Evolutionary conservation across 768 basidiomycete genomes (phyloP).

Genomic region (Podaxis sp.): DNA sequence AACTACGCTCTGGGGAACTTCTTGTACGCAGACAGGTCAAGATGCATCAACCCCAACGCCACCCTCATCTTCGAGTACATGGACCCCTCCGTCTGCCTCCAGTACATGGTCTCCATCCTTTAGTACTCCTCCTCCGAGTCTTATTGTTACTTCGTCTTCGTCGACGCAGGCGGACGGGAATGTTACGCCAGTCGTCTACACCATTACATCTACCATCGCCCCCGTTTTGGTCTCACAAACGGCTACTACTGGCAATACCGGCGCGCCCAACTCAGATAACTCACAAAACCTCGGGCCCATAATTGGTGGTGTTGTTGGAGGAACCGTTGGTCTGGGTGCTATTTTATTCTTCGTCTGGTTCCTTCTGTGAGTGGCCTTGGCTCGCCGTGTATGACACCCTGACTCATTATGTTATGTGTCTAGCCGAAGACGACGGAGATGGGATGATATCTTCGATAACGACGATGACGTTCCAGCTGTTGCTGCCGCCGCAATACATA

Average conservation of each 20-base stretch:
- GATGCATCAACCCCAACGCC: background rate
- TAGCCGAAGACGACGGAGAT: slow-evolving; percentile 44
- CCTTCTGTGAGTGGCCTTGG: slow-evolving; percentile 38
- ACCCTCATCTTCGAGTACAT: background rate
- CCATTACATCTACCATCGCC: slow-evolving; percentile 34
- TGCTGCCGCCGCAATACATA: slow-evolving; percentile 19
- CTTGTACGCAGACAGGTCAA: background rate
- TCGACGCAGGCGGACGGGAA: slow-evolving; percentile 32
- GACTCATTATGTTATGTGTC: background rate
- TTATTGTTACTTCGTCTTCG: slow-evolving; percentile 13
- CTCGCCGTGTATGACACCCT: background rate
- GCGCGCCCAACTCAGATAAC: slow-evolving; percentile 16
- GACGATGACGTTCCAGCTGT: slow-evolving; percentile 31
- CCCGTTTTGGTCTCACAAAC: slow-evolving; percentile 2
- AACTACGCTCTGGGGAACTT: slow-evolving; percentile 11
- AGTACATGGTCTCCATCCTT: background rate
- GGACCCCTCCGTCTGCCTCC: slow-evolving; percentile 1
- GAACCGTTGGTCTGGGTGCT: slow-evolving; percentile 39
- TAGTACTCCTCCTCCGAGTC: slow-evolving; percentile 16
- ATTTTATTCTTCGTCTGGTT: slow-evolving; percentile 43
- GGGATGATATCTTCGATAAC: slow-evolving; percentile 53
- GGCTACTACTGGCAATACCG: slow-evolving; percentile 14
- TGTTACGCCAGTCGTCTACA: slow-evolving; percentile 32
- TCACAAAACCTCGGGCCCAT: slow-evolving; percentile 41
- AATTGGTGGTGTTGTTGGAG: slow-evolving; percentile 53